Evolutionary conservation across 192 early-diverging fungal species (phyloP).

Genomic region (Mortierella claussenii): DNA sequence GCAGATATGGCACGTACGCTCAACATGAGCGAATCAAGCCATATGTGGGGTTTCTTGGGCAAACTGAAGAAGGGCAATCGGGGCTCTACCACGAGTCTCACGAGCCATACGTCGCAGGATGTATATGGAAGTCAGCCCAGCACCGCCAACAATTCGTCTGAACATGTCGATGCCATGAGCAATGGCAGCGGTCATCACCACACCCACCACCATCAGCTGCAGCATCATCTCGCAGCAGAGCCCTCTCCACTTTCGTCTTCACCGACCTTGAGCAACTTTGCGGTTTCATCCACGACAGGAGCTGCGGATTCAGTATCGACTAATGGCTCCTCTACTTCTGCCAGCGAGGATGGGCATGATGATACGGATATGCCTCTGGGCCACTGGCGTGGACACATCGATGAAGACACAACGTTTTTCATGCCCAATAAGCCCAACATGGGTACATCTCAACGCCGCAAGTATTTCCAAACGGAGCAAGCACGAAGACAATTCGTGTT

Average conservation of each 20-base stretch:
- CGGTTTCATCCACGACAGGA: not conserved
- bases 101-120: slow-evolving; percentile 12
- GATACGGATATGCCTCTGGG: slow-evolving; percentile 29
- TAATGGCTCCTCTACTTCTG: too few relatives aligned
- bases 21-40: slow-evolving; percentile 3
- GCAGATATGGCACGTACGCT: slow-evolving; percentile 10
- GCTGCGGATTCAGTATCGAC: too few relatives aligned
- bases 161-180: slow-evolving; percentile 1
- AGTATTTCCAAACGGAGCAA: slow-evolving; percentile 37
- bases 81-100: slow-evolving; percentile 15
- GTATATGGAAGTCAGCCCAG: slow-evolving; percentile 12
- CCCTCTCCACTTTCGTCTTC: slow-evolving; percentile 7
- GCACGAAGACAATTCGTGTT: slow-evolving; percentile 33
- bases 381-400: slow-evolving; percentile 29
- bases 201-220: not conserved
- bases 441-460: slow-evolving; percentile 38
- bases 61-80: slow-evolving; percentile 24
- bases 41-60: slow-evolving; percentile 35
- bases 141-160: slow-evolving; percentile 24
- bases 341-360: not conserved
- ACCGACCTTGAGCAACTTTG: slow-evolving; percentile 4
- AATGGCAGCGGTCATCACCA: not conserved
- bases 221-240: not conserved
- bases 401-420: slow-evolving; percentile 39
- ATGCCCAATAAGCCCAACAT: slow-evolving; percentile 22